Evolutionary conservation across 306 rosid species (phyloP).

Genomic region (Cucumis sativus): Cucumber_9930_V3 NC_026655.2:15575501-15576000

Average conservation of each 20-base stretch:
- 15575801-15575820: constrained; percentile 72
- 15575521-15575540: constrained; percentile 43
- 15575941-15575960: not conserved
- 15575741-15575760: constrained; percentile 60
- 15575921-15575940: not conserved
- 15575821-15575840: constrained; percentile 81
- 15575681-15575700: constrained; percentile 34
- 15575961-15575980: constrained; percentile 38
- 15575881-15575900: constrained; percentile 56
- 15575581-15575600: constrained; percentile 11
- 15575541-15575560: constrained; percentile 40
- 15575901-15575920: not conserved
- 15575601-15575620: constrained; percentile 17
- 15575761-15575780: constrained; percentile 65
- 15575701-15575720: constrained; percentile 45
- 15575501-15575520: constrained; percentile 24
- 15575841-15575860: constrained; percentile 53
- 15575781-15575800: constrained; percentile 64
- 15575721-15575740: constrained; percentile 55
- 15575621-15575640: constrained; percentile 52
- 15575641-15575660: constrained; percentile 67
- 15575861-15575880: constrained; percentile 56
- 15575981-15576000: constrained; percentile 78
- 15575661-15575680: constrained; percentile 42
- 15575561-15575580: constrained; percentile 10